phyloP scores from a whole-genome alignment of 2,329 filamentous ascomycete genomes.

The Gnomoniopsis sp. region DNA sequence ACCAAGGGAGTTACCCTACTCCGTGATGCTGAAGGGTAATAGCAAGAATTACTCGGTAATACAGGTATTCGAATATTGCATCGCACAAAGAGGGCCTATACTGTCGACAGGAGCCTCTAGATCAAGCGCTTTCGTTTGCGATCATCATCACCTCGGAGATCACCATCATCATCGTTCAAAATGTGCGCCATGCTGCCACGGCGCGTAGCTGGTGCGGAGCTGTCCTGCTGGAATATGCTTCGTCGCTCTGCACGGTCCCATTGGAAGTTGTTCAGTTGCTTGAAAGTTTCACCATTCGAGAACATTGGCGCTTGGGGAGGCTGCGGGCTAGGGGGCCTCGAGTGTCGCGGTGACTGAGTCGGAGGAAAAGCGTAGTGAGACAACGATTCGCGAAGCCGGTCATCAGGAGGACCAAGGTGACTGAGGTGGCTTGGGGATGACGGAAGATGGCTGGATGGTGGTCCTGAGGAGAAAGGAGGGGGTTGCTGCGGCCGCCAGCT shows the following conservation, averaged over 20 bases:
- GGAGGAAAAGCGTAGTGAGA: slow-evolving; percentile 51
- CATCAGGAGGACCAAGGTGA: slow-evolving; percentile 50
- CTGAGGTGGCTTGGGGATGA: slow-evolving; percentile 50
- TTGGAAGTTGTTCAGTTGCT: slow-evolving; percentile 53
- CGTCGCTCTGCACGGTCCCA: slow-evolving; percentile 52
- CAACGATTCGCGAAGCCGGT: slow-evolving; percentile 54
- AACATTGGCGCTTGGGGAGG: slow-evolving; percentile 45
- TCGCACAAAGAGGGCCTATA: no score
- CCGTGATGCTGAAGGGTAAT: no score
- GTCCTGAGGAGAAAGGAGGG: slow-evolving; percentile 65
- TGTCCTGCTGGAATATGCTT: slow-evolving; percentile 49
- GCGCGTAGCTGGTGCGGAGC: slow-evolving; percentile 54
- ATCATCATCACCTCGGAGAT: slow-evolving; percentile 53
- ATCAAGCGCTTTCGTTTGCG: slow-evolving; percentile 58
- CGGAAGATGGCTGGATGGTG: slow-evolving; percentile 49
- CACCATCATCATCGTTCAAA: slow-evolving; percentile 55
- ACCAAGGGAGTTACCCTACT: no score
- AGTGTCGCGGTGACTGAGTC: slow-evolving; percentile 38
- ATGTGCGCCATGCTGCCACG: slow-evolving; percentile 62
- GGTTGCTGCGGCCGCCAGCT: slow-evolving; percentile 62
- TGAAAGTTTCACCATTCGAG: slow-evolving; percentile 39
- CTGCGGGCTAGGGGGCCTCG: slow-evolving; percentile 52
- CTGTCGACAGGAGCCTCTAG: background rate
- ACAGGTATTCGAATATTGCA: no score
- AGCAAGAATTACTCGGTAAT: no score